phyloP scores from a whole-genome alignment of 768 basidiomycete species.

The Mycena polygramma region DNA sequence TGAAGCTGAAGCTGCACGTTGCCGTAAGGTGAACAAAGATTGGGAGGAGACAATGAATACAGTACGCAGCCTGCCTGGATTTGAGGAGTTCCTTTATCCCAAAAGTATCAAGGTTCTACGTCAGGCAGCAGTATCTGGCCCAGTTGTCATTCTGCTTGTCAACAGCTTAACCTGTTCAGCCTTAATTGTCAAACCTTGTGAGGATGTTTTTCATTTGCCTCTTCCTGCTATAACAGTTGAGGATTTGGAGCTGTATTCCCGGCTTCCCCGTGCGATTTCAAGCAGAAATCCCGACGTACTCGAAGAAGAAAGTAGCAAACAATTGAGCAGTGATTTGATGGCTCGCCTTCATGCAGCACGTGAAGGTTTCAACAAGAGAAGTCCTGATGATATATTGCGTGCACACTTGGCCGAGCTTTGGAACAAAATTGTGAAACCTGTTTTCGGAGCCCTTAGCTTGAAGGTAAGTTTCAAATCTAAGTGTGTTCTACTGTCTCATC shows the following conservation, averaged over 20 bases:
- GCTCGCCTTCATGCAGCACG: constrained; percentile 10
- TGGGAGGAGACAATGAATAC: constrained; percentile 35
- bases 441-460: constrained; percentile 14
- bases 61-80: constrained; percentile 35
- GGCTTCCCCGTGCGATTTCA: constrained; percentile 9
- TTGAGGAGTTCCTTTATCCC: constrained; percentile 42
- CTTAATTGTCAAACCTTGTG: constrained; percentile 17
- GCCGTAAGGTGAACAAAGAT: constrained; percentile 37
- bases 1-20: constrained; percentile 37
- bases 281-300: neutral
- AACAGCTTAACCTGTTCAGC: constrained; percentile 29
- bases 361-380: constrained; percentile 1
- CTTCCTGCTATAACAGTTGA: constrained; percentile 8
- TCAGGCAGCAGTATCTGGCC: constrained; percentile 17
- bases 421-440: constrained; percentile 21
- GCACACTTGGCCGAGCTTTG: constrained; percentile 16
- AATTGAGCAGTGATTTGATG: neutral
- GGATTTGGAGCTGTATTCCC: neutral
- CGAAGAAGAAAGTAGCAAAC: neutral
- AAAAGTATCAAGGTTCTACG: constrained; percentile 2
- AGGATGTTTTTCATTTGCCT: constrained; percentile 3
- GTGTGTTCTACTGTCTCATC: too few species aligned
- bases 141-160: constrained; percentile 35
- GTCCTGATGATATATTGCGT: constrained; percentile 9
- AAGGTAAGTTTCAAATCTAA: constrained; percentile 6